Evolutionary conservation across 257 asterid genomes (phyloP).

Genomic region (Forsythia suspensa): DNA sequence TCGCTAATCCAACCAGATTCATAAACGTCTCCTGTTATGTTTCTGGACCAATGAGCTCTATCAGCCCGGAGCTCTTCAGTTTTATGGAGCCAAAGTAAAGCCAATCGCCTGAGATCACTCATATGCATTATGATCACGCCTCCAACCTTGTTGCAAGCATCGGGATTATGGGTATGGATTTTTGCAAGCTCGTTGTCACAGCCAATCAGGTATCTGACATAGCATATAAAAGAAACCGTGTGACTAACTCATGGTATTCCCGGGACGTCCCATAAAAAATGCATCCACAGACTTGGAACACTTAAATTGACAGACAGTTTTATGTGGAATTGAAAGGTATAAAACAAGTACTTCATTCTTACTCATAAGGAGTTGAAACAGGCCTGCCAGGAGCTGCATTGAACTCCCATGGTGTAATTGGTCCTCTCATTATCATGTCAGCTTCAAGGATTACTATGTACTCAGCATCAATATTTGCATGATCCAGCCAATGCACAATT

Average conservation of each 20-base stretch:
- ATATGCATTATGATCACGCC: slow-evolving; percentile 94
- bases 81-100: slow-evolving; percentile 88
- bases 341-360: slow-evolving; percentile 24
- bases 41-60: slow-evolving; percentile 79
- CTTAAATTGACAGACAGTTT: neutral
- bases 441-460: slow-evolving; percentile 85
- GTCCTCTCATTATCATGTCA: slow-evolving; percentile 94
- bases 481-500: slow-evolving; percentile 96
- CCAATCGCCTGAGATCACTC: slow-evolving; percentile 71
- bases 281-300: neutral
- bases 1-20: slow-evolving; percentile 99
- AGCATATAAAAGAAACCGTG: slow-evolving; percentile 1
- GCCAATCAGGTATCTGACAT: slow-evolving; percentile 82
- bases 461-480: slow-evolving; percentile 86
- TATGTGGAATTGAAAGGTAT: neutral
- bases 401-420: slow-evolving; percentile 96
- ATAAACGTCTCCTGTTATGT: slow-evolving; percentile 86
- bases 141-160: slow-evolving; percentile 89
- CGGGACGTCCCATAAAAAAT: neutral
- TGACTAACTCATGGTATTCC: neutral
- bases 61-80: slow-evolving; percentile 96
- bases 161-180: slow-evolving; percentile 86
- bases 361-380: slow-evolving; percentile 96
- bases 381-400: slow-evolving; percentile 77
- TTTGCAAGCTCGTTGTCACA: slow-evolving; percentile 93